Conservation (phyloP, 345 rosid species). For the Moricandia moricandioides region DNA sequence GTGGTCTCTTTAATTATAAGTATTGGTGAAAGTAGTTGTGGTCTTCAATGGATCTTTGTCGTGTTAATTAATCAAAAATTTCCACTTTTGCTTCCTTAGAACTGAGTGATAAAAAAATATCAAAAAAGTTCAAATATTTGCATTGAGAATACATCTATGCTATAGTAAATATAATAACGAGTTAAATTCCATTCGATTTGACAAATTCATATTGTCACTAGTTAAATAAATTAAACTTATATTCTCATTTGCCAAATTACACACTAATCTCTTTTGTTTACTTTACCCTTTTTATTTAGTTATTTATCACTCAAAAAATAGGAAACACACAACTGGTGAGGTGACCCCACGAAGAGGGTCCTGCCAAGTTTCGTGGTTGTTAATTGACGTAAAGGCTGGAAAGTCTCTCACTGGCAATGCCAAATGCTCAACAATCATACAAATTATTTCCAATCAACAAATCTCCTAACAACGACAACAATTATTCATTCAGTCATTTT, state of each 20-base stretch:
- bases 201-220: background rate
- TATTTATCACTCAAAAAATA: background rate
- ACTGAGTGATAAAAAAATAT: background rate
- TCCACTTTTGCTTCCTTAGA: background rate
- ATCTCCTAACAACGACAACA: constrained; percentile 22
- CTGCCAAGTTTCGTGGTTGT: constrained; percentile 33
- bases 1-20: background rate
- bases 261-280: background rate
- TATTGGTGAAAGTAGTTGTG: constrained; percentile 10
- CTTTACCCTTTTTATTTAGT: background rate
- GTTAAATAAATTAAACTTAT: background rate
- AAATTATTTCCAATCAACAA: constrained; percentile 20
- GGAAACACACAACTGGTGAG: background rate
- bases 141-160: no score
- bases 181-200: background rate
- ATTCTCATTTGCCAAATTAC: background rate
- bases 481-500: constrained; percentile 7
- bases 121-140: background rate
- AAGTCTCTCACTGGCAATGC: constrained; percentile 22
- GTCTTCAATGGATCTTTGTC: constrained; percentile 20
- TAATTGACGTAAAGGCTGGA: constrained; percentile 30
- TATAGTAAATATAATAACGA: background rate
- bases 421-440: constrained; percentile 22
- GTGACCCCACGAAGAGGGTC: constrained; percentile 18
- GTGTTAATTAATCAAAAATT: constrained; percentile 14